A percentile compares a stretch with the other conserved stretches of the same genome.
Conservation (phyloP, 164 flowering plant species). For the Magnolia sinica region DNA sequence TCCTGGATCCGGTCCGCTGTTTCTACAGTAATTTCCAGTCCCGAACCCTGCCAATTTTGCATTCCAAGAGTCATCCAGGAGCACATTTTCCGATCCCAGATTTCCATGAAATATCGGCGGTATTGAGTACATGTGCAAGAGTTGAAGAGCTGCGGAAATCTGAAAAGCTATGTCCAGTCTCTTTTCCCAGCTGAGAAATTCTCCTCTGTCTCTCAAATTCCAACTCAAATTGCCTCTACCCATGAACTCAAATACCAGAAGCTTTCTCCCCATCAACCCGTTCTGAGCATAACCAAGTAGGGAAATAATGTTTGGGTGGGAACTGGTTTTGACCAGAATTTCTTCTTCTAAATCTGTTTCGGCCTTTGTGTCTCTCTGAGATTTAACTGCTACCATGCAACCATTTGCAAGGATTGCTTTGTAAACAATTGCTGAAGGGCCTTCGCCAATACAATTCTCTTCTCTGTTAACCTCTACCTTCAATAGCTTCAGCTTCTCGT, state of each 20-base stretch:
- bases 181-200: slow-evolving; percentile 13
- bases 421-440: slow-evolving; percentile 3
- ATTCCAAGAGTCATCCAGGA: slow-evolving; percentile 16
- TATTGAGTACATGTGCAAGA: slow-evolving; percentile 13
- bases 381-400: slow-evolving; percentile 8
- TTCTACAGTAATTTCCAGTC: slow-evolving; percentile 6
- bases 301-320: slow-evolving; percentile 14
- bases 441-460: slow-evolving; percentile 9
- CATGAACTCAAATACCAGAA: slow-evolving; percentile 16
- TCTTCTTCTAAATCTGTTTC: slow-evolving; percentile 14
- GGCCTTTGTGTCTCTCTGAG: slow-evolving; percentile 5
- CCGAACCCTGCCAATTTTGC: slow-evolving; percentile 18
- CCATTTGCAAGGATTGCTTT: slow-evolving; percentile 10
- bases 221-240: slow-evolving; percentile 11
- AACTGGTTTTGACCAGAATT: slow-evolving; percentile 13
- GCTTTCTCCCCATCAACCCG: slow-evolving; percentile 3
- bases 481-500: slow-evolving; percentile 4
- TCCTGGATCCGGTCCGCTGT: not conserved
- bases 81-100: slow-evolving; percentile 11
- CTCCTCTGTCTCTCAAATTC: slow-evolving; percentile 15
- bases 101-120: slow-evolving; percentile 20
- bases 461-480: slow-evolving; percentile 1
- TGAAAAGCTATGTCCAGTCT: slow-evolving; percentile 13
- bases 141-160: slow-evolving; percentile 14
- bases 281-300: slow-evolving; percentile 11